Evolutionary conservation across 75 land plant genomes (phyloP).

Genomic region (Cunninghamia lanceolata): DNA sequence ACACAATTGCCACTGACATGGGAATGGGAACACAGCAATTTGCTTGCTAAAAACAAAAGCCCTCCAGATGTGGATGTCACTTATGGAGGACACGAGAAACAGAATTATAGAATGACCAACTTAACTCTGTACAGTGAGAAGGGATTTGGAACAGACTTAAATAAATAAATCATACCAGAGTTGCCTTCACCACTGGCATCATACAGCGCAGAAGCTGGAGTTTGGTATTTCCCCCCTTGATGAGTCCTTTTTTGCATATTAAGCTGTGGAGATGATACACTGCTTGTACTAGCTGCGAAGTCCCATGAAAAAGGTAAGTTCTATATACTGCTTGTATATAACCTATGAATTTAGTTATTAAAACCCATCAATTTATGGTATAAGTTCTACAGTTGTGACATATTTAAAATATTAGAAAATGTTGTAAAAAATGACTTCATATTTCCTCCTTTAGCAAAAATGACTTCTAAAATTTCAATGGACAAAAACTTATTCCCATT

Average conservation of each 20-base stretch:
- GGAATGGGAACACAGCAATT: background rate
- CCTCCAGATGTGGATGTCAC: background rate
- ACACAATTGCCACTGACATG: background rate
- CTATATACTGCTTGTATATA: background rate
- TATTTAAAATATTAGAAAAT: background rate
- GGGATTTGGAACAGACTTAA: background rate
- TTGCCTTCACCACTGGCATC: conserved; percentile 35
- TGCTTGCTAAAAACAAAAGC: background rate
- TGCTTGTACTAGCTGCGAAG: conserved; percentile 20
- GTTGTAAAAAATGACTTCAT: background rate
- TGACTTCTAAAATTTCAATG: background rate
- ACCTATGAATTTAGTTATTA: background rate
- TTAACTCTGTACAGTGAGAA: background rate
- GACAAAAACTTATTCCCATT: background rate
- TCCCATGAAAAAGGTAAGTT: background rate
- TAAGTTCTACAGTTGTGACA: background rate
- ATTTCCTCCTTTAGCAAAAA: background rate
- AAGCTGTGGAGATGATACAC: conserved; percentile 21
- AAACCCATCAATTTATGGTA: background rate
- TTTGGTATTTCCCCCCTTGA: conserved; percentile 66
- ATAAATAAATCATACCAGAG: conserved; percentile 7
- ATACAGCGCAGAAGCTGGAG: conserved; percentile 93
- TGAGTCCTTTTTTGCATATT: conserved; percentile 31
- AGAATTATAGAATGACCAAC: background rate
- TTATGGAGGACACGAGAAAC: background rate